Evolutionary conservation across 352 stramenopile genomes (phyloP), one percentile per base, ranked within the genome.

Genomic region (Pythium chondricola): DNA sequence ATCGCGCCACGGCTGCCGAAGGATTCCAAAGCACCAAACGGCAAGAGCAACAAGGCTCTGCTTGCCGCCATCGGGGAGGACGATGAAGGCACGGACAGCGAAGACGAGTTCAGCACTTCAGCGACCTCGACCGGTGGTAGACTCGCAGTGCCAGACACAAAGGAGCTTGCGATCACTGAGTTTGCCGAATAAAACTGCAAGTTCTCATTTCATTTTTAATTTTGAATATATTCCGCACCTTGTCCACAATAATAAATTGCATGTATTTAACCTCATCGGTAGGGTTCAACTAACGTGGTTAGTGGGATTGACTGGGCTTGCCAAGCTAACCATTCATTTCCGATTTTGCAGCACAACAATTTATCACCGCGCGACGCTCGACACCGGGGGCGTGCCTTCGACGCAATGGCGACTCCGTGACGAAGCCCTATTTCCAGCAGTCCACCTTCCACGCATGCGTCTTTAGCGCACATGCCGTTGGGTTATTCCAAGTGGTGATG

Each of bases 111-210:
- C 26, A 33, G 37, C 21, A 14, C 24, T 24, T 41, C 35, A 0
- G 38, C 46, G 1, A 48, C 26, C 18, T 40, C 37, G 40, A 58
- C 42, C 45, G n/a, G 42, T 5, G 51, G 41, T 13, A 25, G 20
- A 16, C 56, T 81, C 56, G 37, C 63, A 18, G 62, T 84, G 7
- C 73, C 67, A 0, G 73, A 88, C 55, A 65, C 77, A 18, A 77
- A 83, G 39, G 69, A 83, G 40, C 70, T 92, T 13, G 62, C 78
- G 38, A 72, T 87, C 46, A 67, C 81, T 47, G 80, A 92, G 52
- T 92, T 85, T 50, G 80, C 67, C 58, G 80, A 92, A 41, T 92
- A 69, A 62, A 27, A 32, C 22, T 18, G 17, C 18, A 17, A 44
- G 29, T 33, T 33, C 13, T 13, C 29, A n/a, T n/a, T n/a, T n/a